A percentile compares a stretch with the other conserved stretches of the same genome.
These are phyloP conservation scores for Linaria vulgaris DNA, from an alignment of 257 asterid species.

Conservation along the genomic window DNA sequence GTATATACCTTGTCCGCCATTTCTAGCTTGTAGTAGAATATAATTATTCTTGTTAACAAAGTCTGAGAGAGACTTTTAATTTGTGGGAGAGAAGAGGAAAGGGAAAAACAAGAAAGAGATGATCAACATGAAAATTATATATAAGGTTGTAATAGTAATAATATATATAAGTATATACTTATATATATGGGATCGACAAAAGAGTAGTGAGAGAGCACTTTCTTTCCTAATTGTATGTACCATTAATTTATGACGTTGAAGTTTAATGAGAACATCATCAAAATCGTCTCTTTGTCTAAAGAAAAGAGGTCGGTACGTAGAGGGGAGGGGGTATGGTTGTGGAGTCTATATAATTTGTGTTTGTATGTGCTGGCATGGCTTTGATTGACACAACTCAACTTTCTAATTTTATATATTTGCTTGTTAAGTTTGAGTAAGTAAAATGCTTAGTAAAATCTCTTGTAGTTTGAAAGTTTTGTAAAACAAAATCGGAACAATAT, in stretches of 20 bases:
- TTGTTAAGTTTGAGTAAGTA: not conserved
- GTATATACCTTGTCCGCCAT: constrained; percentile 44
- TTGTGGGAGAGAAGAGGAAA: constrained; percentile 16
- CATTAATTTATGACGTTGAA: constrained; percentile 19
- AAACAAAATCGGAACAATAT: no score
- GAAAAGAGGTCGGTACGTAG: not conserved
- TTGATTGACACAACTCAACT: constrained; percentile 43
- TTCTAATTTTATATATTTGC: constrained; percentile 20
- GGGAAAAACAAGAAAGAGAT: no score
- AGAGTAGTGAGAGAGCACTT: not conserved
- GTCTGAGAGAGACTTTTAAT: constrained; percentile 9
- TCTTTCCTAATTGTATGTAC: no score
- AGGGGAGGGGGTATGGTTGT: constrained; percentile 26
- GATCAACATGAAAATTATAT: no score
- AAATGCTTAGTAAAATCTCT: no score
- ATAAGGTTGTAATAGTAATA: not conserved
- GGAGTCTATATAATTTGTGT: constrained; percentile 42
- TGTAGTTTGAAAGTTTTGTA: no score
- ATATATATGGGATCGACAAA: no score
- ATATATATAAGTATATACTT: no score
- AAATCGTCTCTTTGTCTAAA: constrained; percentile 4
- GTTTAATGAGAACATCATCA: constrained; percentile 6
- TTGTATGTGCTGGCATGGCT: constrained; percentile 45
- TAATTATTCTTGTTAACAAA: constrained; percentile 1
- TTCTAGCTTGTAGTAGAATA: constrained; percentile 22